Conservation (phyloP, 345 rosid genomes). For the Microcos paniculata region DNA sequence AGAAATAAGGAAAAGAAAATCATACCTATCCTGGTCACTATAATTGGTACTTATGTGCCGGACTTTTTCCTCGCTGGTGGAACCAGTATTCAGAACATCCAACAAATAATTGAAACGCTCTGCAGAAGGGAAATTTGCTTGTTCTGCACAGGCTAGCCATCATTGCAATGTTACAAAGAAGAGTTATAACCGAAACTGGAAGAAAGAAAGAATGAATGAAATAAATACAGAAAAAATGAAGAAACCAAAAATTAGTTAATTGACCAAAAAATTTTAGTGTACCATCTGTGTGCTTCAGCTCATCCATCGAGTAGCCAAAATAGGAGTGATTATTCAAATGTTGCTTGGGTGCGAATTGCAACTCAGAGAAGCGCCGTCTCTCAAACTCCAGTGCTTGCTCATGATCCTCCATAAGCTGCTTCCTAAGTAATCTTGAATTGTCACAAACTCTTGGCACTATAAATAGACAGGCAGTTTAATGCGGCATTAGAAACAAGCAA, state of each 20-base stretch:
- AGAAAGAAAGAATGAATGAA: conserved; percentile 5
- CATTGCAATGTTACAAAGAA: not conserved
- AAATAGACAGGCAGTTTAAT: not conserved
- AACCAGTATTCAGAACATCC: conserved; percentile 55
- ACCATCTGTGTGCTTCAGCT: conserved; percentile 59
- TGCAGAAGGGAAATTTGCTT: conserved; percentile 36
- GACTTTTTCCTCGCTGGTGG: conserved; percentile 47
- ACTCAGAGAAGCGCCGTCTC: conserved; percentile 38
- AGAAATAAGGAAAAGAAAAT: not conserved
- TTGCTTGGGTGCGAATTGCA: conserved; percentile 41
- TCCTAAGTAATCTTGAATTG: conserved; percentile 46
- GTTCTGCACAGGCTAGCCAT: conserved; percentile 40
- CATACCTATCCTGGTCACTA: conserved; percentile 68
- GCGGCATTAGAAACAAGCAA: not conserved
- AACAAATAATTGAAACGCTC: conserved; percentile 52
- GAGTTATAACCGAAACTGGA: not conserved
- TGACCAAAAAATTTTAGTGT: not conserved
- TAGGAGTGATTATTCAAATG: conserved; percentile 34
- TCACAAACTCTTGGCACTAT: conserved; percentile 48
- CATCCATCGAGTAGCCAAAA: conserved; percentile 53
- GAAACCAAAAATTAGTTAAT: not conserved
- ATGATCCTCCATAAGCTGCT: conserved; percentile 47
- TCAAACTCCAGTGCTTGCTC: conserved; percentile 52
- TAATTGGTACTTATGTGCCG: conserved; percentile 40
- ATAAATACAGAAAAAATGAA: not conserved